A percentile compares a stretch with the other conserved stretches of the same genome.
Conservation (phyloP, 352 stramenopile genomes). For the Halophytophthora batemanensis region DNA sequence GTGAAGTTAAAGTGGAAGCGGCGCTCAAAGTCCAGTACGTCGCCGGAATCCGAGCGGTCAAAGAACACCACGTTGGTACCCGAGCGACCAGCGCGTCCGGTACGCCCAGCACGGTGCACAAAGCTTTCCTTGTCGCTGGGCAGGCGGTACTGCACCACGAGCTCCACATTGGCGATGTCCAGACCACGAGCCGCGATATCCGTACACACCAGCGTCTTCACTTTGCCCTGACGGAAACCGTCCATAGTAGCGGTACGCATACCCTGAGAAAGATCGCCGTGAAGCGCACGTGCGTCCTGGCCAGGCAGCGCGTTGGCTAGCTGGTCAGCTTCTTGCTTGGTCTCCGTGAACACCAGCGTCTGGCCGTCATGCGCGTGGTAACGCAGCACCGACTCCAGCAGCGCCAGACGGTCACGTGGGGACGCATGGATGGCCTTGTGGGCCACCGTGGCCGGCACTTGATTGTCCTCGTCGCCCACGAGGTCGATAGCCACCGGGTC, state of each 20-base stretch:
- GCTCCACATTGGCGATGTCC: constrained; percentile 96
- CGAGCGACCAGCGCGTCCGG: constrained; percentile 92
- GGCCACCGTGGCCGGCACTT: constrained; percentile 90
- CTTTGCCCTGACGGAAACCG: constrained; percentile 93
- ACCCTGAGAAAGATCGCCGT: constrained; percentile 96
- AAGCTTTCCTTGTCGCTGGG: constrained; percentile 96
- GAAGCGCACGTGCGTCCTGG: constrained; percentile 88
- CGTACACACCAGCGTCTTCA: constrained; percentile 95
- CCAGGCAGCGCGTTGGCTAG: constrained; percentile 86
- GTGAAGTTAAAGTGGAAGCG: constrained; percentile 75
- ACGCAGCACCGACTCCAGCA: constrained; percentile 73
- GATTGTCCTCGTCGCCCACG: constrained; percentile 86
- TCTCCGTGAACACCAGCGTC: constrained; percentile 94
- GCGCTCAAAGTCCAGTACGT: constrained; percentile 78
- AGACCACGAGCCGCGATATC: constrained; percentile 96
- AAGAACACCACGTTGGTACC: constrained; percentile 88
- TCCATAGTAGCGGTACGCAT: constrained; percentile 97
- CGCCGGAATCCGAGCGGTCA: constrained; percentile 53
- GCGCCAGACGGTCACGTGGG: constrained; percentile 81
- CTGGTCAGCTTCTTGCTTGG: constrained; percentile 95
- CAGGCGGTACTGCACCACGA: constrained; percentile 96
- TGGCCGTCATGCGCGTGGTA: constrained; percentile 87
- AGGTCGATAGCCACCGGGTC: constrained; percentile 90
- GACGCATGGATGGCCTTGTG: constrained; percentile 93
- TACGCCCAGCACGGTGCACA: constrained; percentile 97